These are phyloP conservation scores for Rutstroemia sp. DNA, from an alignment of 2,329 filamentous ascomycete species.

Conservation along the genomic window DNA sequence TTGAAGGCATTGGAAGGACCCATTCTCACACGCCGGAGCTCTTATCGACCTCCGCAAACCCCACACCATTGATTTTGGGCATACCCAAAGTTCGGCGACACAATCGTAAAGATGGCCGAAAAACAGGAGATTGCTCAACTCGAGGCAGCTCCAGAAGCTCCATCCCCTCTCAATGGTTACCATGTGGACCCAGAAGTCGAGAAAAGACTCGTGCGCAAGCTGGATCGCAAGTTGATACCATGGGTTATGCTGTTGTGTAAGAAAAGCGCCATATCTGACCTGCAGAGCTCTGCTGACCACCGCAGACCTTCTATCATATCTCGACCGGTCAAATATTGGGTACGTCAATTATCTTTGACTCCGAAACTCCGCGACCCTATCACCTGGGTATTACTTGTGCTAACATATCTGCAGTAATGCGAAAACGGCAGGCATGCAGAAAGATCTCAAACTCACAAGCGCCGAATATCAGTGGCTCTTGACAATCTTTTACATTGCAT, in stretches of 20 bases:
- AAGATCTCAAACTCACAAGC: slow-evolving; percentile 41
- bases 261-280: neutral
- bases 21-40: no score
- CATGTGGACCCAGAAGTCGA: slow-evolving; percentile 31
- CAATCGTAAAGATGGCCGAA: neutral
- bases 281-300: neutral
- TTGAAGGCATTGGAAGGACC: no score
- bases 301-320: slow-evolving; percentile 38
- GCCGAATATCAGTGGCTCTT: slow-evolving; percentile 34
- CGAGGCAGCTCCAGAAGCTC: neutral
- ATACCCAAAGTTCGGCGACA: no score
- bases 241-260: slow-evolving; percentile 18
- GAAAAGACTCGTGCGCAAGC: slow-evolving; percentile 43
- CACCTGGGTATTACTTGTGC: neutral
- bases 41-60: no score
- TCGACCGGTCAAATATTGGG: slow-evolving; percentile 45
- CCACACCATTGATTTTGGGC: no score
- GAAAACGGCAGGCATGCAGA: slow-evolving; percentile 44
- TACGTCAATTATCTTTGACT: slow-evolving; percentile 11
- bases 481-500: slow-evolving; percentile 34
- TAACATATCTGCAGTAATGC: slow-evolving; percentile 37
- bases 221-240: slow-evolving; percentile 52
- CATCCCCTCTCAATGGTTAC: neutral
- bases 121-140: neutral
- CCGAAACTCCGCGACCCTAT: neutral